Evolutionary conservation across 208 protist species (phyloP), one percentile per base, ranked within the genome.

Genomic region (Acanthamoeba quina): DNA sequence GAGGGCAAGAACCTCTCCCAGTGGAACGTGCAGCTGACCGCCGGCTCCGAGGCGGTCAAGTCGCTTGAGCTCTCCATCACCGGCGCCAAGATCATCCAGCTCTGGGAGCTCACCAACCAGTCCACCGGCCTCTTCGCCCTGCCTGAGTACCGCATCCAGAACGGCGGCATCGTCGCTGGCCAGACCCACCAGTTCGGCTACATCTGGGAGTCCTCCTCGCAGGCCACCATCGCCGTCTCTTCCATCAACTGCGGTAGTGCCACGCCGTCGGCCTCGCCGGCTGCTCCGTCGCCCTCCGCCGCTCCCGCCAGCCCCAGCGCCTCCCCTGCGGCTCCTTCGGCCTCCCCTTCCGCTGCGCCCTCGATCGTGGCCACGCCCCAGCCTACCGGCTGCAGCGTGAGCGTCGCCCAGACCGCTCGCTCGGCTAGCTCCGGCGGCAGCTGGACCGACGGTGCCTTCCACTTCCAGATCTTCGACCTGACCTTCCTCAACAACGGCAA

Each of bases 331-430:
- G 34, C 68, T 34, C 68, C 68, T 13, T 76, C 68, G 68, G 29
- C 34, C 6, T 74, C 66, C n/a, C 15, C 34, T 6, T 76, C 68
- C 5, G 31, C 68, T 4, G n/a, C 31, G 11, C 68, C 68, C 5
- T 76, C 68, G 31, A 76, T 44, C n/a, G 68, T 76, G 9, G 68
- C 68, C 34, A 29, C 68, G 68, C 68, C 68, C 5, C 68, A 76
- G 68, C 68, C n/a, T 17, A 44, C 31, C 5, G 68, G 68, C 11
- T 76, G 68, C 34, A 47, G 68, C n/a, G 34, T 47, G 31, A 44
- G 68, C 31, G 68, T n/a, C 5, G 13, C 66, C 29, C 66, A 74
- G 34, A 41, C 66, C 17, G 31, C 66, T 41, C 66, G 66, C 66
- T 74, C 66, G 31, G 66, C 66, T 29, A 41, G 29, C 66, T 0